These are phyloP conservation scores for Candida ulmi DNA, from an alignment of 805 yeast species.

Conservation along the genomic window DNA sequence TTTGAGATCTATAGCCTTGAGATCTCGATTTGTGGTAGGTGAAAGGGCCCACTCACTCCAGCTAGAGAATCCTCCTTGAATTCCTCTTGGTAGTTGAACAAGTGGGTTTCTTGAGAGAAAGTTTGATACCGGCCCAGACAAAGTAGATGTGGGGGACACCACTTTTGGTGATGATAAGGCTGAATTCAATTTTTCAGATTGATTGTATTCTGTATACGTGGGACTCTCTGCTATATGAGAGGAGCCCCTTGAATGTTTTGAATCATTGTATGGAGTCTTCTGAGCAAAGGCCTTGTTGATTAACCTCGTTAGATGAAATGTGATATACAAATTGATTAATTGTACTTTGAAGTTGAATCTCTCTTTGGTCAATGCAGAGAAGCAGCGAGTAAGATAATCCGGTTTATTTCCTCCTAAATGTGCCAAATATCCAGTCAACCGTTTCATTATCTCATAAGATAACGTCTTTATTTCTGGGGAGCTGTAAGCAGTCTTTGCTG, in stretches of 20 bases:
- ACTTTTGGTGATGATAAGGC: not conserved
- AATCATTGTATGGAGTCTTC: too few relatives aligned
- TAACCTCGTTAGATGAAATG: constrained; percentile 63
- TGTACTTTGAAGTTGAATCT: constrained; percentile 54
- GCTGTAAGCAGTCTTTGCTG: not conserved
- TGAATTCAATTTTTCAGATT: constrained; percentile 5
- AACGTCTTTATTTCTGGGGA: constrained; percentile 46
- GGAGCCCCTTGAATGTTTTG: too few relatives aligned
- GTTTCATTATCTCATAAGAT: constrained; percentile 65
- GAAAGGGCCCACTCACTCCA: constrained; percentile 8
- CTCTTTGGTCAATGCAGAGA: constrained; percentile 36
- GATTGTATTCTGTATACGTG: constrained; percentile 3
- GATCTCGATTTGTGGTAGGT: not conserved
- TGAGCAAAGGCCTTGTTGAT: constrained; percentile 23
- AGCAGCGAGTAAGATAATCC: constrained; percentile 50
- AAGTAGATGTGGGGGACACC: not conserved
- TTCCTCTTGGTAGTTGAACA: constrained; percentile 7
- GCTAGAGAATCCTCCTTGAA: constrained; percentile 7
- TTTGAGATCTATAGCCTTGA: constrained; percentile 19
- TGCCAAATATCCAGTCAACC: constrained; percentile 64
- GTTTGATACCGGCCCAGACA: too few relatives aligned
- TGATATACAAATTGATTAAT: constrained; percentile 66
- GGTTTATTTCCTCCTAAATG: constrained; percentile 35
- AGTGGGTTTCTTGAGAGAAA: constrained; percentile 1
- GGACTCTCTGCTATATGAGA: too few relatives aligned